Conservation (phyloP, 345 rosid species). For the Salix exigua region DNA sequence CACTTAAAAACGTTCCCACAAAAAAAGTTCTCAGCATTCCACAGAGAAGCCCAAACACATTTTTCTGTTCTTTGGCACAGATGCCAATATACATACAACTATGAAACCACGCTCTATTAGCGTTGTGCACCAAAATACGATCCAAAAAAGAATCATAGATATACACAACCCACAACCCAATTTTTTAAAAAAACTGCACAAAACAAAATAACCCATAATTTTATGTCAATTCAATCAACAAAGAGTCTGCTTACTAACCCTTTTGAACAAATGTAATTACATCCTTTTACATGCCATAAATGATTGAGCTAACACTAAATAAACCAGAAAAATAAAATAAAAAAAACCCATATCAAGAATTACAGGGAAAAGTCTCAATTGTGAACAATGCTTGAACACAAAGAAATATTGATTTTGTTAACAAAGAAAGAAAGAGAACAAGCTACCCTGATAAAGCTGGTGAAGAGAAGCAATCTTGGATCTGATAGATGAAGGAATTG, state of each 20-base stretch:
- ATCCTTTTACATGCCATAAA: background rate
- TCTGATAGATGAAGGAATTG: background rate
- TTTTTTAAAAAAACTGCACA: background rate
- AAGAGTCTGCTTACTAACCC: background rate
- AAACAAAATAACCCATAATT: background rate
- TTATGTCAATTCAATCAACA: background rate
- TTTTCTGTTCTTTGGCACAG: background rate
- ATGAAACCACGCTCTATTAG: background rate
- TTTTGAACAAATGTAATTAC: background rate
- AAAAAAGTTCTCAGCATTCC: background rate
- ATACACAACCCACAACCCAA: background rate
- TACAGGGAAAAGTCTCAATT: background rate
- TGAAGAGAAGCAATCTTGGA: background rate
- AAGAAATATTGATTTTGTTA: background rate
- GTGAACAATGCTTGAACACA: background rate
- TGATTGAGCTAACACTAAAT: background rate
- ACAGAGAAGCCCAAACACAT: background rate
- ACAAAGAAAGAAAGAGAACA: background rate
- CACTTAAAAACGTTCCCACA: background rate
- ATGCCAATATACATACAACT: background rate
- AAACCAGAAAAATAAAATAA: background rate
- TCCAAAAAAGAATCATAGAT: background rate
- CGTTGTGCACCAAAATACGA: background rate
- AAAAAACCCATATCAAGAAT: background rate
- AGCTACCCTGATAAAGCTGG: background rate